Evolutionary conservation across 2,329 filamentous ascomycete species (phyloP), one percentile per base, ranked within the genome.

Genomic region (Daldinia eschscholtzii): DNA sequence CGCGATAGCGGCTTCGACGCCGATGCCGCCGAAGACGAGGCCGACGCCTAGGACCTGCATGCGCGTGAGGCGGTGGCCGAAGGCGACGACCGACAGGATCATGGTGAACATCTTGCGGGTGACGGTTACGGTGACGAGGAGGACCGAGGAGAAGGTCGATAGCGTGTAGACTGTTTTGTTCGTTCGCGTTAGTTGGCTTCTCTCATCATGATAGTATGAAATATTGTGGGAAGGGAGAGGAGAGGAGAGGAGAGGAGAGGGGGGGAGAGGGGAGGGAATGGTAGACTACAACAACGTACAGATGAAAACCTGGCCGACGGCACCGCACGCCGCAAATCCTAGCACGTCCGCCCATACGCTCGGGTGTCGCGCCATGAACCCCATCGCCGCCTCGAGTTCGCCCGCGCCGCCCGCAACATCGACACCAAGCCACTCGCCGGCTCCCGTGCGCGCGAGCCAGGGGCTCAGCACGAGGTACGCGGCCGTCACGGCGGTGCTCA

Each of bases 21-120:
- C 96, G 77, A 99, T 94, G 58, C 95, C 96, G 28, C 94, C 94
- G 83, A 99, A 99, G 7, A 99, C 96, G 65, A 99, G 84, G 0
- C 88, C 91, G 35, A 99, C 94, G 70, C 96, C 96, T 6, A 97
- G 83, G 93, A 94, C 97, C 83, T 99, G 96, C 87, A 95, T 97
- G n/a, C 84, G 82, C 30, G 89, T 92, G 56, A 99, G 86, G 70
- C 87, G 88, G 80, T 99, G 96, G 30, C 96, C 96, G 79, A 98
- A 99, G 82, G 93, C 94, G 68, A 98, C 85, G 30, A 99, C 96
- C 61, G 93, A 97, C 58, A 98, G 86, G 67, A 98, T 93, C 96
- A 99, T 99, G 73, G 95, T 98, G 79, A 98, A 88, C 96, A 99
- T 99, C 84, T 99, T 99, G 77, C 96, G 88, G 52, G 96, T 99